Evolutionary conservation across 352 stramenopile genomes (phyloP), one percentile per base, ranked within the genome.

Genomic region (Elongisporangium anandrum): DNA sequence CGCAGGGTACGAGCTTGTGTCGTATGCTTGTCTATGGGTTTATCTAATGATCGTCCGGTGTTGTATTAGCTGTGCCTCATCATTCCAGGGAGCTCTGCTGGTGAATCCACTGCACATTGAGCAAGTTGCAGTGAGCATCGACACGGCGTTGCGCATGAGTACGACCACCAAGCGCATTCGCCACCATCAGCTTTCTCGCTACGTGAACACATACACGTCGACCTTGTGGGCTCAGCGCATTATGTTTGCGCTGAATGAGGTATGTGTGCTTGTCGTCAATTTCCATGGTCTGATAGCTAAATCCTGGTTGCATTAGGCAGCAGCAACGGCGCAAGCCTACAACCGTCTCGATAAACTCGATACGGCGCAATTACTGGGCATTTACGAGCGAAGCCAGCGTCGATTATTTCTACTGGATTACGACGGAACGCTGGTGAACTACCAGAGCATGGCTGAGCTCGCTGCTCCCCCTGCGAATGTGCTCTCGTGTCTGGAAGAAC

Each of bases 31-130:
- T 19, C 8, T 19, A 50, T 23, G 60, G 64, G 2, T 60, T 59
- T 39, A 50, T 69, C n/a, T 79, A 57, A 23, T 69, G 56, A 56
- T n/a, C n/a, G 48, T 67, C 39, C n/a, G n/a, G n/a, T 68, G n/a
- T 55, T 21, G 41, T 66, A 56, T 68, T 54, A 87, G 81, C n/a
- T 96, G 88, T 45, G 86, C 88, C 13, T 90, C 87, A 21, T 95
- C 84, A 10, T 96, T 96, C 48, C 87, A 95, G 73, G 88, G 88
- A 9, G 88, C 88, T 12, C 51, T 96, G 62, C 58, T 97, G 24
- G 85, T 97, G 52, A 97, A 97, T 54, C 88, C 88, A 10, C 87
- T 95, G 76, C 84, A 97, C 56, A 90, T 92, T 61, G 88, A 97
- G 56, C 81, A 93, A 66, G 86, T 96, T 8, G 87, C 88, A 4